A percentile compares a stretch with the other conserved stretches of the same genome.
Conservation (phyloP, 2,329 filamentous ascomycete species). For the Saccharata proteae region DNA sequence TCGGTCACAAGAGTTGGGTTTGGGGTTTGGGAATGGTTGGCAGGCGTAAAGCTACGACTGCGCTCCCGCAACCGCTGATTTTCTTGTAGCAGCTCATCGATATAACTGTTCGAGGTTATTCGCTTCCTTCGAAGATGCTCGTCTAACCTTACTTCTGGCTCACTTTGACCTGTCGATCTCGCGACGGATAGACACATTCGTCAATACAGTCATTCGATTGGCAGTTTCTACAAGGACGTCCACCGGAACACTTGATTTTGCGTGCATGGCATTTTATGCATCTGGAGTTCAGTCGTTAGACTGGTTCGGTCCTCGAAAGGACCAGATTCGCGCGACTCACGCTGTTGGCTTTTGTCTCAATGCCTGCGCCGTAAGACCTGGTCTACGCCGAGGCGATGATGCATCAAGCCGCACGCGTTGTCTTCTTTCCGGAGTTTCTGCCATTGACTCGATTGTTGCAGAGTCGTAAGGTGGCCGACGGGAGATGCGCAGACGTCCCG, state of each 20-base stretch:
- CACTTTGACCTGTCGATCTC: constrained; percentile 20
- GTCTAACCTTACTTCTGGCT: constrained; percentile 14
- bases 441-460: too few species aligned
- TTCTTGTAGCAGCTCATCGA: constrained; percentile 19
- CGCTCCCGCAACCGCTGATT: constrained; percentile 16
- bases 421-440: too few species aligned
- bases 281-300: too few species aligned
- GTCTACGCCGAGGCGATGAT: too few species aligned
- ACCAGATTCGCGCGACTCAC: too few species aligned
- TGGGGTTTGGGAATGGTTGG: constrained; percentile 1
- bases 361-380: too few species aligned
- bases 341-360: too few species aligned
- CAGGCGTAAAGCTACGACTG: constrained; percentile 3
- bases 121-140: background rate
- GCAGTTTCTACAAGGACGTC: constrained; percentile 20
- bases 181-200: constrained; percentile 17
- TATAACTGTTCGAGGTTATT: constrained; percentile 11
- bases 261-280: constrained; percentile 17
- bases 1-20: constrained; percentile 2
- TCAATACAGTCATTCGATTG: constrained; percentile 10
- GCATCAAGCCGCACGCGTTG: too few species aligned
- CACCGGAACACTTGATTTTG: constrained; percentile 25
- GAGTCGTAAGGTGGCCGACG: too few species aligned
- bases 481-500: too few species aligned
- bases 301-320: too few species aligned